Percentiles rank a stretch among this genome's conserved stretches.
Evolutionary conservation across 371 early-diverging fungal genomes (phyloP).

Genomic region (Dinochytrium kinnereticum): DNA sequence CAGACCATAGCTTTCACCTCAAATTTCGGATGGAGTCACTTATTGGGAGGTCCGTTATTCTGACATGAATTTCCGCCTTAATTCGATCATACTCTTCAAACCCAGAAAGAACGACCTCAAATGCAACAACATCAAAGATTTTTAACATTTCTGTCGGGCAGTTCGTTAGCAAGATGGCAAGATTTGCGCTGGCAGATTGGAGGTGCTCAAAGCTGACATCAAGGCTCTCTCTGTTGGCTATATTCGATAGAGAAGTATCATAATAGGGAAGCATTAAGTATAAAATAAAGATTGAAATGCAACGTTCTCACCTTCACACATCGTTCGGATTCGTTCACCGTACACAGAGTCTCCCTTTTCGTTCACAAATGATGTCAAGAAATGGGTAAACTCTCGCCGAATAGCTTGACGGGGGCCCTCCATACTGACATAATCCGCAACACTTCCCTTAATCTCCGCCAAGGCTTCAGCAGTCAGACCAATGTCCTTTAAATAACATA

Average conservation of each 20-base stretch:
- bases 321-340: conserved; percentile 84
- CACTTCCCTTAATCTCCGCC: conserved; percentile 68
- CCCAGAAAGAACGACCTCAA: conserved; percentile 83
- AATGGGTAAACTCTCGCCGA: conserved; percentile 83
- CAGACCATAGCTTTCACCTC: conserved; percentile 57
- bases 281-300: too few relatives aligned
- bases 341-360: conserved; percentile 90
- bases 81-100: conserved; percentile 94
- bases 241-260: neutral
- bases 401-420: conserved; percentile 81
- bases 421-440: conserved; percentile 80
- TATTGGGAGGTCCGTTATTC: conserved; percentile 92
- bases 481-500: conserved; percentile 41
- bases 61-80: conserved; percentile 93
- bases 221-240: conserved; percentile 85
- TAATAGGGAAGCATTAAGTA: neutral
- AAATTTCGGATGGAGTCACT: conserved; percentile 89
- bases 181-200: conserved; percentile 70
- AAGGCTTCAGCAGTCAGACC: conserved; percentile 55
- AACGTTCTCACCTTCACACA: conserved; percentile 76
- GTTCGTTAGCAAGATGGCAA: conserved; percentile 89
- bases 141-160: conserved; percentile 85
- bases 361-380: conserved; percentile 84
- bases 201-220: conserved; percentile 89
- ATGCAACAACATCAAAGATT: conserved; percentile 93